Conservation (phyloP, 2,329 filamentous ascomycete genomes). For the Talaromyces sp. region DNA sequence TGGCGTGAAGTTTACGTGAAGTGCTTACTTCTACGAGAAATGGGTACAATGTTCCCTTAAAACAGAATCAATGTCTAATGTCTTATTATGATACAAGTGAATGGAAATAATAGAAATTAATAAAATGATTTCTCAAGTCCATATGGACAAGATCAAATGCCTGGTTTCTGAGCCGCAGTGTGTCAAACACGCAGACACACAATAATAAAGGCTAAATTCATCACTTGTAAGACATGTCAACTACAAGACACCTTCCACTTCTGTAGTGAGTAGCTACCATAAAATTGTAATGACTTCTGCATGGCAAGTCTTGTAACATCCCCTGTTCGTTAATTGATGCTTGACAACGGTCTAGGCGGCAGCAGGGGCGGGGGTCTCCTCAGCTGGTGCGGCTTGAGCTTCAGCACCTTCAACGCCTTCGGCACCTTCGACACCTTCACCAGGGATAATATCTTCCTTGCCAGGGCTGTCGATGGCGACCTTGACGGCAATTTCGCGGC, state of each 20-base stretch:
- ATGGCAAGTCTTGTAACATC: constrained; percentile 11
- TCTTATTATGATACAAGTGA: not conserved
- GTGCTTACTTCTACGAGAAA: not conserved
- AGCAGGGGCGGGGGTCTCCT: constrained; percentile 40
- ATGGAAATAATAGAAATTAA: constrained; percentile 4
- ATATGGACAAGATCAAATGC: constrained; percentile 7
- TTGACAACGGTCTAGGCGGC: constrained; percentile 20
- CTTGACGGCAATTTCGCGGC: constrained; percentile 99
- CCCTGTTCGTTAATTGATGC: constrained; percentile 10
- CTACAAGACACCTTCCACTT: not conserved
- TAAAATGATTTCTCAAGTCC: constrained; percentile 4
- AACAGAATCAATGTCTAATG: not conserved
- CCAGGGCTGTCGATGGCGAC: constrained; percentile 98
- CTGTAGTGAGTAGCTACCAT: constrained; percentile 10
- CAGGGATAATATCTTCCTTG: constrained; percentile 71
- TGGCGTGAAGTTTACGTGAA: not conserved
- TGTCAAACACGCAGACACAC: constrained; percentile 12
- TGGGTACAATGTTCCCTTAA: not conserved
- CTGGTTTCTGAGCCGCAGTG: constrained; percentile 5
- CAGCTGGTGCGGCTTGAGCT: constrained; percentile 27
- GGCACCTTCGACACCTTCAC: constrained; percentile 9
- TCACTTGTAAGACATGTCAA: constrained; percentile 12
- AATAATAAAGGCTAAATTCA: constrained; percentile 1
- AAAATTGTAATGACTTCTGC: constrained; percentile 5
- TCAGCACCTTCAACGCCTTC: not conserved